Evolutionary conservation across 2,329 filamentous ascomycete species (phyloP), one percentile per base, ranked within the genome.

Genomic region (Ilyonectria sp.): DNA sequence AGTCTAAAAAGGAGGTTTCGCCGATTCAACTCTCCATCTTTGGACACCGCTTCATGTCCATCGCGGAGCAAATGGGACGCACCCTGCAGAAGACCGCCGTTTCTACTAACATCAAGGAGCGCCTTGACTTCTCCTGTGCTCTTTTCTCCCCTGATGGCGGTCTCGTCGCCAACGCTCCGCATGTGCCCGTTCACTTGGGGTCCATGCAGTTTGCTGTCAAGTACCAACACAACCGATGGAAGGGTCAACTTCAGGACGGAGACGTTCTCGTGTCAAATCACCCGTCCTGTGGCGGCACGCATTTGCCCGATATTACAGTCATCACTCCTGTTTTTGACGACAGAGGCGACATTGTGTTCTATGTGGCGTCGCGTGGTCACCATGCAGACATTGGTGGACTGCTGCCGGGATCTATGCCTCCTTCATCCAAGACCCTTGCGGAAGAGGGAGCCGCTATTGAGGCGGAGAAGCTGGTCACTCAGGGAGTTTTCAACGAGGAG

Each of bases 11-110:
- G 13, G 64, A 70, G 55, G 87, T 92, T 3, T 90, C 93, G 74
- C 92, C 92, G 10, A 92, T 95, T 71, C 87, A 93, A 79, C 85
- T 95, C 1, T 92, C 89, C 71, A 91, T 95, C 65, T 95, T 95
- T 74, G 91, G 90, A 0, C 92, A 95, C 78, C 86, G 93, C 3
- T 95, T 95, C 81, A 95, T 95, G 93, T 90, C 91, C 3, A 93
- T 95, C 69, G 93, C 93, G 0, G 93, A 95, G 79, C 93, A 95
- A 75, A 95, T 95, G 92, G 93, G 93, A 0, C 86, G 91, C 58
- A 91, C 92, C 4, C 80, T 95, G n/a, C 92, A 94, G 75, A 94
- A 94, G 81, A 94, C 92, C 0, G 91, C 90, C 71, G 91, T 95
- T 15, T 92, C 89, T 63, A 93, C 91, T 0, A 95, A 94, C 72